phyloP scores from a whole-genome alignment of 805 yeast species.

The Myxozyma vanderwaltii region DNA sequence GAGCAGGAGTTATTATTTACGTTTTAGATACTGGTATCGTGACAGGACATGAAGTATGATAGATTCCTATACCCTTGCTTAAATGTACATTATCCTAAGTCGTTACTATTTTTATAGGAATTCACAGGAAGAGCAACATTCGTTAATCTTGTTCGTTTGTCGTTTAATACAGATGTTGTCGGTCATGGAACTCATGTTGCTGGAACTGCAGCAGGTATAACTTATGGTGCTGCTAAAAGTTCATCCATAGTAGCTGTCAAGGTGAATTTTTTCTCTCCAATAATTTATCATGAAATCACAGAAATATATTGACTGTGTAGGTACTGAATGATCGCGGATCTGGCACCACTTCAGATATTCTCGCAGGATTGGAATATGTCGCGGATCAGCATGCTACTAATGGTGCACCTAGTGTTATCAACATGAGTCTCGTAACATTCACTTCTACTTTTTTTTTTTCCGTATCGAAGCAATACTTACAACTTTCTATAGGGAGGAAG shows the following conservation, averaged over 20 bases:
- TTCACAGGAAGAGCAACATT: conserved; percentile 55
- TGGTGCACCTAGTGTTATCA: conserved; percentile 45
- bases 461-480: too few relatives aligned
- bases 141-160: conserved; percentile 39
- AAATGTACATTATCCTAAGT: not conserved
- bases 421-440: conserved; percentile 84
- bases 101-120: not conserved
- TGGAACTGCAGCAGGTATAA: conserved; percentile 84
- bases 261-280: conserved; percentile 41
- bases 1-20: conserved; percentile 51
- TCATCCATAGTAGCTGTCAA: conserved; percentile 81
- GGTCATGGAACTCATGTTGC: conserved; percentile 98
- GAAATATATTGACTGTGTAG: not conserved
- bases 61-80: too few relatives aligned
- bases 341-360: conserved; percentile 80
- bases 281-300: not conserved
- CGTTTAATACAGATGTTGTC: conserved; percentile 60
- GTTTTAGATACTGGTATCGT: conserved; percentile 89
- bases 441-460: too few relatives aligned
- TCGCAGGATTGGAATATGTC: conserved; percentile 83
- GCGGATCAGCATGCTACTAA: conserved; percentile 60
- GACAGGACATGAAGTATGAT: conserved; percentile 63
- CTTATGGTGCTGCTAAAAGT: conserved; percentile 82
- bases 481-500: conserved; percentile 20
- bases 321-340: conserved; percentile 73